These are phyloP conservation scores for Zalaria obscura DNA, from an alignment of 2,329 filamentous ascomycete species.

Conservation along the genomic window DNA sequence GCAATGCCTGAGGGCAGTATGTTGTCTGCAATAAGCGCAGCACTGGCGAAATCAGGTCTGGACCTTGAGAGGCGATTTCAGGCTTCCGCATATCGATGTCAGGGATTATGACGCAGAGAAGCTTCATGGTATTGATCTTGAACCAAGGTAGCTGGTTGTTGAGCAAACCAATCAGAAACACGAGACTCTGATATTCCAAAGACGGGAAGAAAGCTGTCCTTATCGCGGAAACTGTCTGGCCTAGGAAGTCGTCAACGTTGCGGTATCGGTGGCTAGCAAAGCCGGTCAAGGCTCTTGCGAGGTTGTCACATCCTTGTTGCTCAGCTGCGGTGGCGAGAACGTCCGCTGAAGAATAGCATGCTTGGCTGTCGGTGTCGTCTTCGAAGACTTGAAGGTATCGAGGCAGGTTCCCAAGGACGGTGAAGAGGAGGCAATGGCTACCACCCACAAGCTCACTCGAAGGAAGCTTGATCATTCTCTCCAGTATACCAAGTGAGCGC, in stretches of 20 bases:
- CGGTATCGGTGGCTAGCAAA: conserved; percentile 56
- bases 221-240: conserved; percentile 58
- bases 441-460: conserved; percentile 71
- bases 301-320: conserved; percentile 49
- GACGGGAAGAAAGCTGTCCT: conserved; percentile 66
- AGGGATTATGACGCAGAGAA: conserved; percentile 72
- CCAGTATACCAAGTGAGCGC: conserved; percentile 60
- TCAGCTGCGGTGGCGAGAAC: conserved; percentile 61
- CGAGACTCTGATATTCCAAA: conserved; percentile 71
- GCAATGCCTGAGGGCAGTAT: conserved; percentile 80
- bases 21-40: conserved; percentile 82
- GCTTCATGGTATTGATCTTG: conserved; percentile 82
- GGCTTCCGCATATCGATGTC: conserved; percentile 86
- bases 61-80: conserved; percentile 79
- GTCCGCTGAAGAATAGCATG: conserved; percentile 49
- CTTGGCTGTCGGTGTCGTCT: conserved; percentile 25
- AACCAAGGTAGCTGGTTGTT: conserved; percentile 85
- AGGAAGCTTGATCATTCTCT: conserved; percentile 65
- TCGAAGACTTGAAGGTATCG: conserved; percentile 72
- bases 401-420: conserved; percentile 82
- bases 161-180: conserved; percentile 79
- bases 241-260: conserved; percentile 60
- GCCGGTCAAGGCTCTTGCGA: conserved; percentile 55
- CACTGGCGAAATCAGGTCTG: conserved; percentile 87
- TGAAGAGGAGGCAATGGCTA: conserved; percentile 68